Percentiles rank a stretch among this genome's conserved stretches.
Evolutionary conservation across 495 filamentous ascomycete species (phyloP).

Genomic region (Hypomontagnella monticulosa): DNA sequence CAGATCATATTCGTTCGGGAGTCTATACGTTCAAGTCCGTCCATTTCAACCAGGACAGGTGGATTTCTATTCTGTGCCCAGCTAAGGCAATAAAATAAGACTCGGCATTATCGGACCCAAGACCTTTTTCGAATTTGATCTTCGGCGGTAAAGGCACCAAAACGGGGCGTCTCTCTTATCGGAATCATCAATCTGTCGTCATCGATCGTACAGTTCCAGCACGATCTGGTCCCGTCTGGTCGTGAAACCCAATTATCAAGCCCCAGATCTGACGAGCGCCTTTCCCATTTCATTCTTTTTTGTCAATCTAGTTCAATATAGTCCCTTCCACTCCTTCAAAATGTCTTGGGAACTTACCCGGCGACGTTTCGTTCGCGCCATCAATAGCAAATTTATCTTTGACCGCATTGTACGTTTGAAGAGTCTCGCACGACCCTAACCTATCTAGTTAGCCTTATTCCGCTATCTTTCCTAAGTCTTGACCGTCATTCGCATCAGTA

Average conservation of each 20-base stretch:
- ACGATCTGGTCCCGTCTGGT: conserved; percentile 22
- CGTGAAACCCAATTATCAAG: conserved; percentile 38
- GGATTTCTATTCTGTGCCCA: too few relatives aligned
- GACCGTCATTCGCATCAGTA: conserved; percentile 15
- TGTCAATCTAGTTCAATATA: neutral
- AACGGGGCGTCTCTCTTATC: conserved; percentile 36
- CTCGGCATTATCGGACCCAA: conserved; percentile 15
- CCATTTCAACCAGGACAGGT: too few relatives aligned
- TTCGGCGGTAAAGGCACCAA: conserved; percentile 14
- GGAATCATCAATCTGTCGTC: conserved; percentile 41
- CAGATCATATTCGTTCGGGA: neutral
- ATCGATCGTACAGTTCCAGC: conserved; percentile 30
- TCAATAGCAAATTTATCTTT: conserved; percentile 83
- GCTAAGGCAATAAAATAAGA: neutral
- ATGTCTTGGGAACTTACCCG: conserved; percentile 68
- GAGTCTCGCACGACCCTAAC: conserved; percentile 1
- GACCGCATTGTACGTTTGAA: conserved; percentile 75
- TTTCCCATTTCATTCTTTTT: conserved; percentile 19
- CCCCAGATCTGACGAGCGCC: conserved; percentile 24
- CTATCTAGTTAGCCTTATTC: conserved; percentile 23
- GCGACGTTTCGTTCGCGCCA: conserved; percentile 69
- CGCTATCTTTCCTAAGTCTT: conserved; percentile 13
- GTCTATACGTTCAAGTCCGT: neutral
- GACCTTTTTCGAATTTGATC: conserved; percentile 18
- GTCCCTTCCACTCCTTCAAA: conserved; percentile 31